Evolutionary conservation across 1,284 basidiomycete genomes (phyloP).

Genomic region (Leccinum pallidistipes): DNA sequence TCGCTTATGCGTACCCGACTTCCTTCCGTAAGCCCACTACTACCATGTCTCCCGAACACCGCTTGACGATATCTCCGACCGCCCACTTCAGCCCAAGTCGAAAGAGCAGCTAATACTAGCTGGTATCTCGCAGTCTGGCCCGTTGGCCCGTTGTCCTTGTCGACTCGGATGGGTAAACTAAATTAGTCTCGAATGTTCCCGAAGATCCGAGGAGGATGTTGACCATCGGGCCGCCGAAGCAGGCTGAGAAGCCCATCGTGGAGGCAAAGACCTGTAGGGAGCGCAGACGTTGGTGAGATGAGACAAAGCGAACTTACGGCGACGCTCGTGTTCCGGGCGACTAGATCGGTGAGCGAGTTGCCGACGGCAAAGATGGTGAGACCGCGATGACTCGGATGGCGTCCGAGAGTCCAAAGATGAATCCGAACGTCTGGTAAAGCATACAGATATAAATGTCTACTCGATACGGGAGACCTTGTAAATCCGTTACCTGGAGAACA

Average conservation of each 20-base stretch:
- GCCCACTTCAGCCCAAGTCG: too few species aligned
- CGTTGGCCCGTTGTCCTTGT: too few species aligned
- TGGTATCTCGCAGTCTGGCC: too few species aligned
- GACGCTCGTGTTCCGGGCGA: constrained; percentile 89
- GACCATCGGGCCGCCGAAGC: constrained; percentile 94
- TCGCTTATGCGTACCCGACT: too few species aligned
- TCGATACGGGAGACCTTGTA: neutral
- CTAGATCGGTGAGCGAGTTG: constrained; percentile 94
- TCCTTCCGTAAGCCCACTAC: too few species aligned
- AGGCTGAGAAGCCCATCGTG: constrained; percentile 91
- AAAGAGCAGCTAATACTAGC: too few species aligned
- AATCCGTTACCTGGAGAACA: constrained; percentile 68
- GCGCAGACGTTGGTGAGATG: neutral
- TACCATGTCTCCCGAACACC: too few species aligned
- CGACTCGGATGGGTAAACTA: too few species aligned
- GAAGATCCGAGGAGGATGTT: constrained; percentile 88
- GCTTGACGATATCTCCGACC: too few species aligned
- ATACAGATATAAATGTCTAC: constrained; percentile 12
- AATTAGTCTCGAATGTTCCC: too few species aligned
- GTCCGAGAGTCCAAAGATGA: constrained; percentile 93
- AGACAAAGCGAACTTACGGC: constrained; percentile 52
- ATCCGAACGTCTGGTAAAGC: constrained; percentile 75
- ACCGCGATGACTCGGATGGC: constrained; percentile 78
- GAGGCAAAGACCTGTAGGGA: constrained; percentile 67
- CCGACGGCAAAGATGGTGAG: constrained; percentile 96